Percentiles rank a stretch among this genome's conserved stretches.
These are phyloP conservation scores for Aspergillus ochraceus DNA, from an alignment of 2,329 filamentous ascomycete genomes.

Conservation along the genomic window DNA sequence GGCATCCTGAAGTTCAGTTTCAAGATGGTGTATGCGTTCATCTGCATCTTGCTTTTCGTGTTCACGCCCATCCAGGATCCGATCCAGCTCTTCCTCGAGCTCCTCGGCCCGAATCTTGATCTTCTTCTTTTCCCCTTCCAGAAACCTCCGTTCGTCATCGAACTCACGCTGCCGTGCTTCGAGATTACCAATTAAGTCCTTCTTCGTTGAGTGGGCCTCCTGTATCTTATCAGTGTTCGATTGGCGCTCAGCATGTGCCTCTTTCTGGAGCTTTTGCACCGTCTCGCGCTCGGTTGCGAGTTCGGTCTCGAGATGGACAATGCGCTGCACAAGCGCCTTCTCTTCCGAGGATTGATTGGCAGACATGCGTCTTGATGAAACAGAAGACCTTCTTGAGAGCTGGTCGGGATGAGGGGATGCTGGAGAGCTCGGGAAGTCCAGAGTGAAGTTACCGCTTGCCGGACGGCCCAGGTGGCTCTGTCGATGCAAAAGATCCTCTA, in stretches of 20 bases:
- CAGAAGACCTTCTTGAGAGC: slow-evolving; percentile 58
- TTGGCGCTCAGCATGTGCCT: slow-evolving; percentile 62
- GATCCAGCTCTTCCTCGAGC: slow-evolving; percentile 86
- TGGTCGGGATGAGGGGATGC: slow-evolving; percentile 43
- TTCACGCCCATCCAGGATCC: slow-evolving; percentile 77
- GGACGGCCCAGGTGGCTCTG: slow-evolving; percentile 63
- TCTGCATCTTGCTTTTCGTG: slow-evolving; percentile 74
- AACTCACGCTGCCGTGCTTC: slow-evolving; percentile 90
- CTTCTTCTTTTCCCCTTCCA: slow-evolving; percentile 77
- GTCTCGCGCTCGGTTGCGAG: slow-evolving; percentile 71
- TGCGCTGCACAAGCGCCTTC: slow-evolving; percentile 61
- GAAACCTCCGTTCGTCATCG: slow-evolving; percentile 74
- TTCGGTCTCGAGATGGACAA: slow-evolving; percentile 73
- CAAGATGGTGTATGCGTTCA: slow-evolving; percentile 65
- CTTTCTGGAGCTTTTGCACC: slow-evolving; percentile 66
- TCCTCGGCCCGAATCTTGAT: slow-evolving; percentile 80
- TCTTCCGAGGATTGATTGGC: slow-evolving; percentile 61
- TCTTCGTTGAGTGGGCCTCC: slow-evolving; percentile 88
- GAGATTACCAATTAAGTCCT: slow-evolving; percentile 91
- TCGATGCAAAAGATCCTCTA: slow-evolving; percentile 89
- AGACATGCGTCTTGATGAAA: slow-evolving; percentile 62
- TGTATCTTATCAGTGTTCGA: slow-evolving; percentile 67
- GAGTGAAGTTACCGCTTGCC: slow-evolving; percentile 51
- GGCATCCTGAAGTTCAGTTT: slow-evolving; percentile 68
- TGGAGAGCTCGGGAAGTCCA: slow-evolving; percentile 42